Evolutionary conservation across 768 basidiomycete genomes (phyloP).

Genomic region (Tubosaeta brunneosetosa): DNA sequence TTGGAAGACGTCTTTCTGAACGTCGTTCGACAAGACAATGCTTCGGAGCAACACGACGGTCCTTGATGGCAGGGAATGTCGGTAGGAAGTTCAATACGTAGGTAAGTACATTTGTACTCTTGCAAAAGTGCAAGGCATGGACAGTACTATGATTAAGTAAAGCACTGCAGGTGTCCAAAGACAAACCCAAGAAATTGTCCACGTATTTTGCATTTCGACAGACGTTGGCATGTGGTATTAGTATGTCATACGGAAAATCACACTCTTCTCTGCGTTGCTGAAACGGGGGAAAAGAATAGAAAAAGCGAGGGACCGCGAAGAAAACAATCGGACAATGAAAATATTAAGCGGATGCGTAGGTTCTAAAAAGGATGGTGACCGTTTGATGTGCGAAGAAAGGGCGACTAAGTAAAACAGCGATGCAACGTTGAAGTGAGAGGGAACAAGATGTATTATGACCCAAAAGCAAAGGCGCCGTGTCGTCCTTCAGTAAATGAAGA

Average conservation of each 20-base stretch:
- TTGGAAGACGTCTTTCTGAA: constrained; percentile 72
- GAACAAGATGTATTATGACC: constrained; percentile 26
- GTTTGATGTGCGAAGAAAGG: constrained; percentile 17
- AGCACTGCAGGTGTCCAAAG: no score
- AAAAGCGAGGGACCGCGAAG: constrained; percentile 3
- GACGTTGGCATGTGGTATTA: neutral
- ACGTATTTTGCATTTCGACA: neutral
- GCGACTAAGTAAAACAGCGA: constrained; percentile 26
- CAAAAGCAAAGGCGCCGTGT: constrained; percentile 19
- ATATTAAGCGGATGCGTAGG: constrained; percentile 21
- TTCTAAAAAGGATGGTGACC: constrained; percentile 25
- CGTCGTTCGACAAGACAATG: constrained; percentile 59
- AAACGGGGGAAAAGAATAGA: neutral
- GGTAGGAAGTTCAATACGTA: no score
- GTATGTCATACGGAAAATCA: constrained; percentile 1
- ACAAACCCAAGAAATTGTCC: neutral
- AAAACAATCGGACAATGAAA: constrained; percentile 6
- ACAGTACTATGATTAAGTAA: no score
- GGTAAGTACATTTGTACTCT: no score
- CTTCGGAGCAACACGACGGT: constrained; percentile 42
- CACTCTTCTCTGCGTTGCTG: constrained; percentile 7
- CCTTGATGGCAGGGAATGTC: no score
- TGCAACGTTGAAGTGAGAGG: constrained; percentile 29
- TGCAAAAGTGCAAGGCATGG: no score
- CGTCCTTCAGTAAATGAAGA: constrained; percentile 22